These are phyloP conservation scores for Phaseolus lunatus DNA, from an alignment of 306 rosid genomes.

Conservation along the genomic window DNA sequence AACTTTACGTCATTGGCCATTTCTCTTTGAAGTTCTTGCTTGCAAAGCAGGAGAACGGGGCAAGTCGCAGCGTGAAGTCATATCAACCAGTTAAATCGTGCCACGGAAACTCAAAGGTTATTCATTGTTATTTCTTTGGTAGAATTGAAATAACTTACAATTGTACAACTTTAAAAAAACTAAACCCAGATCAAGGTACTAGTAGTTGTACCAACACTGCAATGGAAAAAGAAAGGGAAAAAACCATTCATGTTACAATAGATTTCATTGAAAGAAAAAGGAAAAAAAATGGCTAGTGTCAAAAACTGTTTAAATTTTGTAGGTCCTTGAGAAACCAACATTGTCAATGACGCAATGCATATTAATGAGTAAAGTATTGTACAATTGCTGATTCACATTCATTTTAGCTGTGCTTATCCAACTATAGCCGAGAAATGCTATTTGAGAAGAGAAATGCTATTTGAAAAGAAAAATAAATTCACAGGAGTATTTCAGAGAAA, in stretches of 20 bases:
- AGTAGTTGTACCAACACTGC: not conserved
- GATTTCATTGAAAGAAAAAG: not conserved
- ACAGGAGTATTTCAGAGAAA: not conserved
- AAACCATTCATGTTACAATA: not conserved
- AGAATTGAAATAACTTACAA: not conserved
- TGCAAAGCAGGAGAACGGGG: conserved; percentile 3
- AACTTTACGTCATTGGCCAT: not conserved
- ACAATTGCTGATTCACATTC: too few relatives aligned
- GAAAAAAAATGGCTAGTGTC: not conserved
- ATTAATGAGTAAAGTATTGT: too few relatives aligned
- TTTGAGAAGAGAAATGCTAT: not conserved
- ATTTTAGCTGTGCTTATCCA: too few relatives aligned
- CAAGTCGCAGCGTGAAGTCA: not conserved
- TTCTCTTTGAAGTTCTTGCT: not conserved
- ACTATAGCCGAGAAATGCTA: too few relatives aligned
- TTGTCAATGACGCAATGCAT: too few relatives aligned
- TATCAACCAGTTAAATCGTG: not conserved
- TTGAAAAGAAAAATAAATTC: not conserved
- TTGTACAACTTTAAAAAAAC: not conserved
- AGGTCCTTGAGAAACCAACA: too few relatives aligned
- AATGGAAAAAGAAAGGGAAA: not conserved
- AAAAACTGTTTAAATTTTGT: not conserved
- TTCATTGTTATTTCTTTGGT: not conserved
- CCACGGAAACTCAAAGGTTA: not conserved
- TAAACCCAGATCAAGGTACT: not conserved